Percentiles rank a stretch among this genome's conserved stretches.
Evolutionary conservation across 2,329 filamentous ascomycete species (phyloP).

Genomic region (Trichoderma afroharzianum): DNA sequence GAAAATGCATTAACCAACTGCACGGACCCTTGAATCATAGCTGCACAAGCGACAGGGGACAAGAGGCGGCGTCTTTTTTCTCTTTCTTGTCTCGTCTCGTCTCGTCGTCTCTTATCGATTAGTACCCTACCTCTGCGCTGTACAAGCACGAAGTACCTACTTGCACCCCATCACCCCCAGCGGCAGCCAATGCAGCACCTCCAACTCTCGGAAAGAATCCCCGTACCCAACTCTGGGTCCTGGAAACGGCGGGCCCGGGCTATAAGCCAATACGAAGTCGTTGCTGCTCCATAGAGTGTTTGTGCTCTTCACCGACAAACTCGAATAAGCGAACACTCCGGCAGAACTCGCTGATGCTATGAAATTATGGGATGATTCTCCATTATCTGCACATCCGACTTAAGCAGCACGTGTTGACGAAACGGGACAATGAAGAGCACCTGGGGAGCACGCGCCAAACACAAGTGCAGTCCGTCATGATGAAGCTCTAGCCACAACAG

Average conservation of each 20-base stretch:
- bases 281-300: neutral
- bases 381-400: neutral
- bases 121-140: neutral
- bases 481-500: slow-evolving; percentile 4
- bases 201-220: neutral
- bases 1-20: slow-evolving; percentile 17
- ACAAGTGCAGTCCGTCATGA: neutral
- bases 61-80: neutral
- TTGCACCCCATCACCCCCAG: neutral
- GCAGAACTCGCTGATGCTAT: neutral
- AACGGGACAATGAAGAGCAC: slow-evolving; percentile 6
- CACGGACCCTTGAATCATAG: neutral
- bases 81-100: neutral
- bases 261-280: neutral
- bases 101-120: slow-evolving; percentile 4
- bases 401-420: slow-evolving; percentile 1
- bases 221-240: neutral
- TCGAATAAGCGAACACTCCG: neutral
- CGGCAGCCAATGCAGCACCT: neutral
- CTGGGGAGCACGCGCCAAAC: neutral
- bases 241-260: neutral
- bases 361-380: slow-evolving; percentile 12
- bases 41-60: neutral
- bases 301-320: neutral
- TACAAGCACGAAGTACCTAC: neutral